phyloP scores from a whole-genome alignment of 139 green algal species.

The Choricystis sp. region DNA sequence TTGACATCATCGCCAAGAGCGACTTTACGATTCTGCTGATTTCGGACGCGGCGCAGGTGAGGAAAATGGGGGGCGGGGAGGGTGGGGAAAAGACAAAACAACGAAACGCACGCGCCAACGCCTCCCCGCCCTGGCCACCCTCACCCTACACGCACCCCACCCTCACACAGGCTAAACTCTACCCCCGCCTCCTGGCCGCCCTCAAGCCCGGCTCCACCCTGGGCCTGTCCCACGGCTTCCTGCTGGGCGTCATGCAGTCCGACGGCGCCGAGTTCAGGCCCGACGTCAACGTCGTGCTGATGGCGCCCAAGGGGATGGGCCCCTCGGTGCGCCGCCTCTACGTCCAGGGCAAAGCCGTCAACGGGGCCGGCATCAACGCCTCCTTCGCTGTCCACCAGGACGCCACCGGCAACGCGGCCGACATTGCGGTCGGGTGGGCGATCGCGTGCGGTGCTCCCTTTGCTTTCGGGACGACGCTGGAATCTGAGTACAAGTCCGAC shows the following conservation, averaged over 20 bases:
- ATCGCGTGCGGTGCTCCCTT: slow-evolving; percentile 91
- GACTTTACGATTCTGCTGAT: slow-evolving; percentile 97
- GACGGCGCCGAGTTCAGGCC: slow-evolving; percentile 82
- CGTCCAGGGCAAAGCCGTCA: slow-evolving; percentile 95
- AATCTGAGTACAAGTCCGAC: slow-evolving; percentile 97
- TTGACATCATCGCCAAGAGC: slow-evolving; percentile 67
- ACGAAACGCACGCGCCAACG: background rate
- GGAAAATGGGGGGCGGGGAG: too few relatives aligned
- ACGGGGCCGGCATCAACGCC: slow-evolving; percentile 97
- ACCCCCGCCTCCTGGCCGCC: slow-evolving; percentile 79
- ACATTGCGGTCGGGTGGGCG: slow-evolving; percentile 95
- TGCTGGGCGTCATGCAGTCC: slow-evolving; percentile 88
- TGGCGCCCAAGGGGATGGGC: slow-evolving; percentile 99
- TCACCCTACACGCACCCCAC: background rate
- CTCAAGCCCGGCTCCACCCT: slow-evolving; percentile 97
- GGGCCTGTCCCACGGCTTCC: slow-evolving; percentile 96
- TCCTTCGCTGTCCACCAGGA: slow-evolving; percentile 98
- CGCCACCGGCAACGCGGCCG: slow-evolving; percentile 77
- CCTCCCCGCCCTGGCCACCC: too few relatives aligned
- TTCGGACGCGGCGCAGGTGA: slow-evolving; percentile 88
- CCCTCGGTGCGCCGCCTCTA: slow-evolving; percentile 93
- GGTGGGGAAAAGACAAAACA: background rate
- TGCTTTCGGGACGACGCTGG: slow-evolving; percentile 93
- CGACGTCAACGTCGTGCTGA: slow-evolving; percentile 97
- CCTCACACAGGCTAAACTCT: slow-evolving; percentile 79